Base-by-base conservation (phyloP, 1,284 basidiomycete genomes). In the Megacollybia platyphylla region DNA sequence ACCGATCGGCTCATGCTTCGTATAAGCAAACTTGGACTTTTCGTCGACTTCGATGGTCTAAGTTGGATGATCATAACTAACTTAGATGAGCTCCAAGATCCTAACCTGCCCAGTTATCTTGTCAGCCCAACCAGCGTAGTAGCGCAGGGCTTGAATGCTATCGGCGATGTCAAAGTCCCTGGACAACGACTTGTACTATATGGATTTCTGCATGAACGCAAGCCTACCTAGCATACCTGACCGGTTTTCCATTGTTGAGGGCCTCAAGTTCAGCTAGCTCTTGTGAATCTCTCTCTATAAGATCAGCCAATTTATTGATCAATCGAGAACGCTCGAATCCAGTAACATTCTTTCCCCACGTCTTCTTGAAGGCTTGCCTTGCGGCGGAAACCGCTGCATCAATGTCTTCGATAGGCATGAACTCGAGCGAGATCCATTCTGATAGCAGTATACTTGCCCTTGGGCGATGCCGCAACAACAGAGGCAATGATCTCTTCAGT, bases 1-100 rank as follows among this genome's bases (percentile, higher is more conserved):
- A 39, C 92, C 93, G 52, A 97, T 86, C 26, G 93, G 91, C 51
- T 97, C 92, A 60, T 92, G 87, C 39, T 82, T 74, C 18, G 89
- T 92, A 61, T 90, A 89, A 11, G 84, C 84, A 45, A 90, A 63
- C 62, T 91, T 91, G 43, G 67, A 69, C 55, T 76, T 78, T 57
- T 82, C 82, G 57, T 88, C 80, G 24, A 88, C 74, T 62, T 91
- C 89, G 50, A 91, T 76, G 36, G 76, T 76, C 82, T 87, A 49
- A 5, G 27, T 28, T 8, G 20, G 20, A 11, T 18, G 17, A 31
- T 24, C 10, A 41, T 36, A 29, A 40, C 35, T 24, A 26, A 38
- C 5, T 45, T 24, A 26, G 40, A 54, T 55, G 8, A 31, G 28
- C 40, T 31, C 15, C 20, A 20, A 29, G 20, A 29, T 20, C 42